phyloP scores from a whole-genome alignment of 495 filamentous ascomycete species.

The Trichoderma asperelloides region DNA sequence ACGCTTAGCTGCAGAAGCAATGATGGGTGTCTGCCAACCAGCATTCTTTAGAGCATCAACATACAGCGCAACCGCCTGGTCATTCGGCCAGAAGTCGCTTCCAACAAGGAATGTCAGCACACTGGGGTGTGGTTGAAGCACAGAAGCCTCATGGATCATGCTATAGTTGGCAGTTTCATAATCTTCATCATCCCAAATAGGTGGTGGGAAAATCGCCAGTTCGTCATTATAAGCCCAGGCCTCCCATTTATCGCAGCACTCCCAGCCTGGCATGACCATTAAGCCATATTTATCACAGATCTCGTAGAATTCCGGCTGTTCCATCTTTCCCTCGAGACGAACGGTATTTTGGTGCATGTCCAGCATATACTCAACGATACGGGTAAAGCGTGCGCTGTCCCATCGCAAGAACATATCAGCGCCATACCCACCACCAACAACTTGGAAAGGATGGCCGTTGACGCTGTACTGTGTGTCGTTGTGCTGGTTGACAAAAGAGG shows the following conservation, averaged over 20 bases:
- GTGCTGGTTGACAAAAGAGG: constrained; percentile 37
- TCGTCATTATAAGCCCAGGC: constrained; percentile 55
- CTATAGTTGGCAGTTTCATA: constrained; percentile 44
- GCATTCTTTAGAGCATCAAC: constrained; percentile 35
- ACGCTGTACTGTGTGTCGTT: constrained; percentile 49
- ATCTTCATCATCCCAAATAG: constrained; percentile 42
- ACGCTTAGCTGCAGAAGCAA: constrained; percentile 48
- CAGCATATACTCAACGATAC: constrained; percentile 42
- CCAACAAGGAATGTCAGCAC: constrained; percentile 50
- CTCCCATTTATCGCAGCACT: constrained; percentile 60
- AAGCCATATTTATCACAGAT: constrained; percentile 50
- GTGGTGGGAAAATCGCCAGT: constrained; percentile 24
- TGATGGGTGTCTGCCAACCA: constrained; percentile 50
- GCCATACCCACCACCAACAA: constrained; percentile 51
- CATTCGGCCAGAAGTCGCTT: constrained; percentile 56
- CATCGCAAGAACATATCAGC: constrained; percentile 56
- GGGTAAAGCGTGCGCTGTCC: constrained; percentile 30
- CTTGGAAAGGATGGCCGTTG: constrained; percentile 49
- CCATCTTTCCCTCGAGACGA: constrained; percentile 56
- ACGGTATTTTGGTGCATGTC: constrained; percentile 56
- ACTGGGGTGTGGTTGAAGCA: constrained; percentile 50
- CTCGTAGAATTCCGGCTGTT: constrained; percentile 51
- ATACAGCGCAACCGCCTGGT: constrained; percentile 43
- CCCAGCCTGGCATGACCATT: constrained; percentile 57
- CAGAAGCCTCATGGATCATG: constrained; percentile 51